phyloP scores from a whole-genome alignment of 257 asterid genomes.

The Haberlea rhodopensis region DNA sequence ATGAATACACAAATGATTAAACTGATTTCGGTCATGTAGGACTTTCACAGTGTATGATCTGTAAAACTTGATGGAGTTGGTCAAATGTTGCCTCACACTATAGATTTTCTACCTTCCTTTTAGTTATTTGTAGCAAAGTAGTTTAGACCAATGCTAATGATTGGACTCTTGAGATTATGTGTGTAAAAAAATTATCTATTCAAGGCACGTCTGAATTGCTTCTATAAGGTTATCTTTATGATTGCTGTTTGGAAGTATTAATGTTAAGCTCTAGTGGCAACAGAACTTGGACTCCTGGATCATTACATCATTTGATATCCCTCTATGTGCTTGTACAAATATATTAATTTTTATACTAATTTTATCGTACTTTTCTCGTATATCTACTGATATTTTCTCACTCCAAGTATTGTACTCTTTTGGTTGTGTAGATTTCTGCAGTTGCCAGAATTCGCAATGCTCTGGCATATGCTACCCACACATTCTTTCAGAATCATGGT shows the following conservation, averaged over 20 bases:
- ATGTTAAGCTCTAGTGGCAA: background rate
- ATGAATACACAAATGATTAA: background rate
- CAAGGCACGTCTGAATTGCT: background rate
- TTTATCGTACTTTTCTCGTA: background rate
- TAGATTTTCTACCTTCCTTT: background rate
- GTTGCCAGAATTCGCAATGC: conserved; percentile 86
- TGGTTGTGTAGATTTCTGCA: conserved; percentile 63
- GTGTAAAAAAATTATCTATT: background rate
- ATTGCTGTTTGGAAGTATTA: background rate
- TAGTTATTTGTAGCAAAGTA: too few species aligned
- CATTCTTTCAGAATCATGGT: conserved; percentile 84
- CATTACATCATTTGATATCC: background rate
- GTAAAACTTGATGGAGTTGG: background rate
- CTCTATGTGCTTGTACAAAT: background rate
- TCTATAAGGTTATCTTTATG: background rate
- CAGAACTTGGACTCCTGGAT: background rate
- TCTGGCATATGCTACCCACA: conserved; percentile 88
- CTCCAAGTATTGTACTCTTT: conserved; percentile 4
- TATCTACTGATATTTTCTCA: background rate
- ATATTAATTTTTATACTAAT: background rate
- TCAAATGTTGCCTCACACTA: background rate
- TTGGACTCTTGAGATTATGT: background rate
- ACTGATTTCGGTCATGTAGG: background rate
- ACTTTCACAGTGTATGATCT: background rate
- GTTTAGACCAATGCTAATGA: background rate